A percentile compares a stretch with the other conserved stretches of the same genome.
Conservation (phyloP, 2,329 filamentous ascomycete genomes). For the Arthrinium phaeospermum region DNA sequence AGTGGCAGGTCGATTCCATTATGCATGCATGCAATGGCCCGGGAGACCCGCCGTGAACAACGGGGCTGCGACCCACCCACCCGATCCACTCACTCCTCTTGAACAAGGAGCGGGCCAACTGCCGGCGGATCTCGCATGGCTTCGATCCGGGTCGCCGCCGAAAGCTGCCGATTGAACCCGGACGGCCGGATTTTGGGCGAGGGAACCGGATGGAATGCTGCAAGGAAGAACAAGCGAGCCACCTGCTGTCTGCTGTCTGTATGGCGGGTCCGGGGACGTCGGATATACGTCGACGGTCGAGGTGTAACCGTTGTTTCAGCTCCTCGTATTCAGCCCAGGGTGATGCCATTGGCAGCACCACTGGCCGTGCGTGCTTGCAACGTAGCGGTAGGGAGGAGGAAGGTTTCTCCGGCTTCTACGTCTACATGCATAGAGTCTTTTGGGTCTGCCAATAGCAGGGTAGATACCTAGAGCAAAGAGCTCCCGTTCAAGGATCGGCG, state of each 20-base stretch:
- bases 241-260: not conserved
- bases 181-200: not conserved
- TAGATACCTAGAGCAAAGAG: too few relatives aligned
- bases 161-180: not conserved
- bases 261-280: not conserved
- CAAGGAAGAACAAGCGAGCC: not conserved
- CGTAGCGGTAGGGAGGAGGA: not conserved
- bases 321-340: not conserved
- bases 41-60: too few relatives aligned
- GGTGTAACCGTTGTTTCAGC: not conserved
- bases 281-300: not conserved
- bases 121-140: not conserved
- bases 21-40: not conserved
- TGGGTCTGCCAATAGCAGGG: too few relatives aligned
- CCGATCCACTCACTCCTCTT: not conserved
- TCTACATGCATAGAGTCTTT: too few relatives aligned
- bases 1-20: not conserved
- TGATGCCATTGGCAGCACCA: not conserved
- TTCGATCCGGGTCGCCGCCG: not conserved
- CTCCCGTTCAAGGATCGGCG: too few relatives aligned
- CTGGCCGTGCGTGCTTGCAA: not conserved
- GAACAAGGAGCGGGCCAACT: not conserved
- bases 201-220: not conserved
- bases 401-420: not conserved
- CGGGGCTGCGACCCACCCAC: not conserved